Percentiles rank a stretch among this genome's conserved stretches.
Conservation (phyloP, 176 grass and related monocot species). For the Eragrostis nindensis region DNA sequence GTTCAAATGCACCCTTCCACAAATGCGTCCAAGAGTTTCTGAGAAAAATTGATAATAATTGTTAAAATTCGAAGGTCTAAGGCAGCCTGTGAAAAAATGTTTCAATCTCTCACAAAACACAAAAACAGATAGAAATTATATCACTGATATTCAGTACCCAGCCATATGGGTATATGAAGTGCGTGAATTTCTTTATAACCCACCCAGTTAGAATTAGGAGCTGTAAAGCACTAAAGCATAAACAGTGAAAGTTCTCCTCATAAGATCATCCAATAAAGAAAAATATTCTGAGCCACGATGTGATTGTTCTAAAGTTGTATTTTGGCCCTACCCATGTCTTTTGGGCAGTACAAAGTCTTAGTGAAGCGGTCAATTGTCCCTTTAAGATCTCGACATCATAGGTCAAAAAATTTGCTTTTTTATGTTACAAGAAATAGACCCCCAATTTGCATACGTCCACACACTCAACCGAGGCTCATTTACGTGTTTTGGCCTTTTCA, state of each 20-base stretch:
- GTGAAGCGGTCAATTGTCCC: not conserved
- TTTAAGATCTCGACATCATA: too few species aligned
- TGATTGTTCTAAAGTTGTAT: conserved; percentile 12
- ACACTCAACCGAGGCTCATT: not conserved
- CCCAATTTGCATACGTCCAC: not conserved
- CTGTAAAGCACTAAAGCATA: not conserved
- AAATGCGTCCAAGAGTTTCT: not conserved
- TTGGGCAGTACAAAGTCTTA: not conserved
- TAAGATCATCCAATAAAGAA: not conserved
- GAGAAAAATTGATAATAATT: not conserved
- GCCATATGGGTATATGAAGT: not conserved
- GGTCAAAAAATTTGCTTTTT: too few species aligned
- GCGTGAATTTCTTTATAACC: not conserved
- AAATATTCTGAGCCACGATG: not conserved
- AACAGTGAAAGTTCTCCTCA: not conserved
- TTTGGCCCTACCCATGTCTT: not conserved
- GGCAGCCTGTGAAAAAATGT: not conserved
- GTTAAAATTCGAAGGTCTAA: not conserved
- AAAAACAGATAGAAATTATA: not conserved
- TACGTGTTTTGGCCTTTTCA: not conserved
- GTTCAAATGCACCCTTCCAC: not conserved
- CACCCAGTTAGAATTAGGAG: not conserved
- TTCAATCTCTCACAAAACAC: not conserved
- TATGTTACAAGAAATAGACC: not conserved
- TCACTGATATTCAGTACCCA: not conserved